These are phyloP conservation scores for Dioszegia hungarica DNA, from an alignment of 768 basidiomycete species.

Conservation along the genomic window DNA sequence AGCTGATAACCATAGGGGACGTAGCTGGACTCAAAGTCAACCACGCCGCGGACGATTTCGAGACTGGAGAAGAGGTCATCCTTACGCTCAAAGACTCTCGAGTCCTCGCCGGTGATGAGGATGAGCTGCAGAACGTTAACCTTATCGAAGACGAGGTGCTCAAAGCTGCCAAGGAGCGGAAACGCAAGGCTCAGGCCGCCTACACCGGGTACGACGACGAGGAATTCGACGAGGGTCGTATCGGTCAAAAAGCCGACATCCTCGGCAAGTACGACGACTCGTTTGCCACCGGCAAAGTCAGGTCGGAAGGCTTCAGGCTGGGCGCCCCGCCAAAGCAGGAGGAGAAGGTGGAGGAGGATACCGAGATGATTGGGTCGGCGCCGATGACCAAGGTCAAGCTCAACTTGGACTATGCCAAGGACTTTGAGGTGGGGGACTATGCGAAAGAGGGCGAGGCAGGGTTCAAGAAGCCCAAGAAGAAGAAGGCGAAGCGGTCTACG, in stretches of 20 bases:
- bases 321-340: slow-evolving; percentile 54
- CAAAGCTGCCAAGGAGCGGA: slow-evolving; percentile 56
- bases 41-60: slow-evolving; percentile 87
- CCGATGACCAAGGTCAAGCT: slow-evolving; percentile 58
- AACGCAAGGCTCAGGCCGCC: slow-evolving; percentile 79
- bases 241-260: slow-evolving; percentile 73
- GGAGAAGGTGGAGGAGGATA: slow-evolving; percentile 55
- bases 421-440: slow-evolving; percentile 79
- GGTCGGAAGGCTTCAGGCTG: slow-evolving; percentile 65
- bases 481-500: slow-evolving; percentile 75
- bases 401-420: slow-evolving; percentile 87
- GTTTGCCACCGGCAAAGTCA: slow-evolving; percentile 62
- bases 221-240: slow-evolving; percentile 63
- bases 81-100: slow-evolving; percentile 94
- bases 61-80: slow-evolving; percentile 89
- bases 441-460: slow-evolving; percentile 83
- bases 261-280: slow-evolving; percentile 92
- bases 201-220: slow-evolving; percentile 97
- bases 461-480: slow-evolving; percentile 96
- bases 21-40: slow-evolving; percentile 89
- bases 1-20: slow-evolving; percentile 51
- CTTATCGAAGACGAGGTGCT: slow-evolving; percentile 74
- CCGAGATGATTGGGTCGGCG: slow-evolving; percentile 61
- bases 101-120: slow-evolving; percentile 96
- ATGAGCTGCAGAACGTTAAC: slow-evolving; percentile 93